phyloP scores from a whole-genome alignment of 345 rosid genomes.

The Firmiana major region DNA sequence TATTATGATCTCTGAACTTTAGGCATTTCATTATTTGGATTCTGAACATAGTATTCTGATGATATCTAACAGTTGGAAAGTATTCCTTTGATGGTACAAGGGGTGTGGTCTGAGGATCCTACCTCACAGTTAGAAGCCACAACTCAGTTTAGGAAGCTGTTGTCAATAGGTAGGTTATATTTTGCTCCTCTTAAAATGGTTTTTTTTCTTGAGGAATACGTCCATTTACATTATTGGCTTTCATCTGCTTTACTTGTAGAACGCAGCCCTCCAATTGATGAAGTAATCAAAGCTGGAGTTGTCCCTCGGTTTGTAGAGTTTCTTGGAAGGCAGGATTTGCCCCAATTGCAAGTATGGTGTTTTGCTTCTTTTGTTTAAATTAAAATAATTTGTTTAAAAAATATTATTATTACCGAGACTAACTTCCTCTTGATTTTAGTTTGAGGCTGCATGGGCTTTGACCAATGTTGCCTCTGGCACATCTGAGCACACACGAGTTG shows the following conservation, averaged over 20 bases:
- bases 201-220: not conserved
- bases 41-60: constrained; percentile 11
- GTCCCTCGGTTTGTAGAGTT: constrained; percentile 74
- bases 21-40: not conserved
- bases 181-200: not conserved
- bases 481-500: constrained; percentile 77
- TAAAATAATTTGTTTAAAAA: not conserved
- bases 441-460: constrained; percentile 93
- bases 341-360: constrained; percentile 60
- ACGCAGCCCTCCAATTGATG: constrained; percentile 84
- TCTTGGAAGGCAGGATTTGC: constrained; percentile 67
- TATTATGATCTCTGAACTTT: not conserved
- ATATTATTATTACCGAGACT: constrained; percentile 11
- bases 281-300: constrained; percentile 75
- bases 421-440: constrained; percentile 37
- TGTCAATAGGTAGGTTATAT: constrained; percentile 54
- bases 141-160: constrained; percentile 66
- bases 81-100: constrained; percentile 71
- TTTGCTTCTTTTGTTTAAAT: constrained; percentile 14
- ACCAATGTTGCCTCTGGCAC: constrained; percentile 91
- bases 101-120: constrained; percentile 66
- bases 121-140: constrained; percentile 67
- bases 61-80: constrained; percentile 58
- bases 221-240: not conserved
- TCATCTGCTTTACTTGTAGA: constrained; percentile 38